These are phyloP conservation scores for Debaryomyces tyrocola DNA, from an alignment of 805 yeast genomes.

Conservation along the genomic window DNA sequence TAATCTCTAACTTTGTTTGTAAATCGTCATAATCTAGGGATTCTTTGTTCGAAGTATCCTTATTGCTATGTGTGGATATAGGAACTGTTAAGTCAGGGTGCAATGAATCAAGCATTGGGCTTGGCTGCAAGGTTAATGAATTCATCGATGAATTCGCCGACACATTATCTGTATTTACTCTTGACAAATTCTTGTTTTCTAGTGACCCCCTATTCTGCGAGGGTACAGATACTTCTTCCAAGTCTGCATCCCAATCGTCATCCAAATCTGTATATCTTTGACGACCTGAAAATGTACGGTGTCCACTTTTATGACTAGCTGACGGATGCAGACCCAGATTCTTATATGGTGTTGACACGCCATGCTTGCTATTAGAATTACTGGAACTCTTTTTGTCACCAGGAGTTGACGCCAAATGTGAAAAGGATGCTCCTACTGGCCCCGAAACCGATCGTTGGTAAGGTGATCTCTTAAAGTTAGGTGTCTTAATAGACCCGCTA, in stretches of 20 bases:
- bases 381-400: neutral
- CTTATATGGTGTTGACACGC: slow-evolving; percentile 5
- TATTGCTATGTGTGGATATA: slow-evolving; percentile 3
- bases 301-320: slow-evolving; percentile 5
- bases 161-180: slow-evolving; percentile 26
- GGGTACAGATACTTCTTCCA: slow-evolving; percentile 44
- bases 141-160: slow-evolving; percentile 20
- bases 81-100: slow-evolving; percentile 38
- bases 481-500: slow-evolving; percentile 12
- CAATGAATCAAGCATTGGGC: slow-evolving; percentile 33
- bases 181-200: slow-evolving; percentile 22
- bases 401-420: slow-evolving; percentile 9
- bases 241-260: slow-evolving; percentile 85
- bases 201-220: slow-evolving; percentile 6
- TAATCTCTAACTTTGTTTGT: slow-evolving; percentile 47
- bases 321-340: slow-evolving; percentile 5
- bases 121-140: slow-evolving; percentile 21
- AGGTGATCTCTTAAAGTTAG: slow-evolving; percentile 10
- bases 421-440: slow-evolving; percentile 14
- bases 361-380: slow-evolving; percentile 1
- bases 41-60: slow-evolving; percentile 18
- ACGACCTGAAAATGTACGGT: slow-evolving; percentile 14
- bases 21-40: slow-evolving; percentile 43
- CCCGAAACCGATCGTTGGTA: slow-evolving; percentile 15
- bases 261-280: slow-evolving; percentile 65